phyloP scores from a whole-genome alignment of 2,329 filamentous ascomycete species.

The Bertia moriformis region DNA sequence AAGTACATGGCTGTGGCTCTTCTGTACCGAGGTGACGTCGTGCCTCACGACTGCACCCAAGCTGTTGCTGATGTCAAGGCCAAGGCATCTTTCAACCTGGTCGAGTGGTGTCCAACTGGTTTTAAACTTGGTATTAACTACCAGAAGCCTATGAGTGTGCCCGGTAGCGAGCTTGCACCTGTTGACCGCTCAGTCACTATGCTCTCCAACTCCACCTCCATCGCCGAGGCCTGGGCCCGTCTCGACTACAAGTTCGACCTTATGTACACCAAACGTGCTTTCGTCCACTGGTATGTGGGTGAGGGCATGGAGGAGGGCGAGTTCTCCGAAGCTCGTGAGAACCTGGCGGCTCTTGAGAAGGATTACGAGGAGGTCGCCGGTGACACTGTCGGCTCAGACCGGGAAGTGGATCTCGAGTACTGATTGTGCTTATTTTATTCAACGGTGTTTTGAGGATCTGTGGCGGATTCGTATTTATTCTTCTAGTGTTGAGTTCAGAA shows the following conservation, averaged over 20 bases:
- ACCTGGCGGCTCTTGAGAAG: constrained; percentile 71
- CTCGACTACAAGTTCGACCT: constrained; percentile 65
- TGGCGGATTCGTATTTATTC: too few relatives aligned
- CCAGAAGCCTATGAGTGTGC: constrained; percentile 50
- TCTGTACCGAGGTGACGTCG: constrained; percentile 58
- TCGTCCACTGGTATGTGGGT: constrained; percentile 69
- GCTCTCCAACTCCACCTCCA: constrained; percentile 64
- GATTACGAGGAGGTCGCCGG: constrained; percentile 75
- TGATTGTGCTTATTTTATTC: too few relatives aligned
- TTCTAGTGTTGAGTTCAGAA: too few relatives aligned
- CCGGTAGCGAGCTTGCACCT: constrained; percentile 44
- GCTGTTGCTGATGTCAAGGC: constrained; percentile 55
- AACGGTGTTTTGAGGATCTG: too few relatives aligned
- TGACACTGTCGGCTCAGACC: constrained; percentile 53
- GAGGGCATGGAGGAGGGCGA: constrained; percentile 89
- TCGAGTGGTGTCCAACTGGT: constrained; percentile 63
- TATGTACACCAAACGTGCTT: constrained; percentile 66
- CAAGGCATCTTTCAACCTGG: constrained; percentile 58
- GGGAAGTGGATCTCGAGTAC: constrained; percentile 30
- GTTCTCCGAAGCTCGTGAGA: constrained; percentile 76
- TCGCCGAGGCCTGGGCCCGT: constrained; percentile 59
- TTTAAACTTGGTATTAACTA: constrained; percentile 69
- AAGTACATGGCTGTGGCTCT: constrained; percentile 67
- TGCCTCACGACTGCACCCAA: constrained; percentile 54
- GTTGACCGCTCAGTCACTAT: constrained; percentile 53